Base-by-base conservation (phyloP, 1,139 yeast species). In the Casaregolazyma suthepensis region DNA sequence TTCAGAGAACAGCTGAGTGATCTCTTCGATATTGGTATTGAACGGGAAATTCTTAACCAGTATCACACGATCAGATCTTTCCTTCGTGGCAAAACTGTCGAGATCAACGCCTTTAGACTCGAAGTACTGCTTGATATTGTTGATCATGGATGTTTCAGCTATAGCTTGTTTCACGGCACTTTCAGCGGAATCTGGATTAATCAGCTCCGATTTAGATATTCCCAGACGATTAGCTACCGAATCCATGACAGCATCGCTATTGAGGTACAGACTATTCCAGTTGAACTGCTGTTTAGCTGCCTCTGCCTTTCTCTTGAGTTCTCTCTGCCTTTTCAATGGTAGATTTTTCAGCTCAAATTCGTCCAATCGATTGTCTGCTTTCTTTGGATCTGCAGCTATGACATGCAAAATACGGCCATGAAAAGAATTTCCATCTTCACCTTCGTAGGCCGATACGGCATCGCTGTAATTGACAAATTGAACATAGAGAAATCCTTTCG, bases 151-250 rank as follows among this genome's bases (percentile, higher is more conserved):
- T 1, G 98, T 96, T 73, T 93, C 99, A 0, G 99, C 99, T 59
- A 93, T 78, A 0, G 99, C 98, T 70, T 91, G 98, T 66, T 90
- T 89, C n/a, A 93, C 98, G 1, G 96, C 97, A 51, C 96, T 87
- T 59, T 79, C 84, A 4, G 96, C 80, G 61, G 84, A 87, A 62
- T 88, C 86, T 1, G 96, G 95, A 68, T 93, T 94, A 57, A 93
- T 80, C 64, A 93, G 78, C 57, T 89, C 90, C 2, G 94, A 77
- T 67, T 93, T 94, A 31, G 83, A 69, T 51, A 94, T 77, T 5
- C 98, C 98, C 71, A 94, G 72, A 62, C 85, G 85, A 17, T 81
- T 71, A 0, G 99, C 97, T 44, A 91, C 95, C 48, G 95, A 85
- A 51, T 88, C 93, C 71, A 94, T 74, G 15, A 93, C 96, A 0